Conservation (phyloP, 805 yeast genomes). For the Aciculoconidium aculeatum region DNA sequence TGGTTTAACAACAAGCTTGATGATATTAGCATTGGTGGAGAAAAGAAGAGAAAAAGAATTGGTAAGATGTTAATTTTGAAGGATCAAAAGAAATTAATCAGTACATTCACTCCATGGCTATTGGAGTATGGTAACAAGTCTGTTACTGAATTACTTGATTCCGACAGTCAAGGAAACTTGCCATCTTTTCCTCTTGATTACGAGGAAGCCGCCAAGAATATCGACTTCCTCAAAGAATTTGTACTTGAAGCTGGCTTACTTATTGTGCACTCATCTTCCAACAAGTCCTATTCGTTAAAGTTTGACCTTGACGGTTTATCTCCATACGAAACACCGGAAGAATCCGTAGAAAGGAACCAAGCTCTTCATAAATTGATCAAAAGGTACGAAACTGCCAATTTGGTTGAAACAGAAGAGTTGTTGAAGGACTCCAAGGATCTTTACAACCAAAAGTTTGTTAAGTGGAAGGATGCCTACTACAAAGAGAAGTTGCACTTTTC, state of each 20-base stretch:
- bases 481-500: slow-evolving; percentile 71
- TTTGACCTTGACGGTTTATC: slow-evolving; percentile 71
- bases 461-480: slow-evolving; percentile 87
- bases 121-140: slow-evolving; percentile 26
- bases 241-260: slow-evolving; percentile 64
- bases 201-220: slow-evolving; percentile 41
- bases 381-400: slow-evolving; percentile 57
- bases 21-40: slow-evolving; percentile 68
- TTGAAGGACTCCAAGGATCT: slow-evolving; percentile 47
- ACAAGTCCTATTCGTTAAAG: slow-evolving; percentile 51
- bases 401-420: slow-evolving; percentile 54
- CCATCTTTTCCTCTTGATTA: slow-evolving; percentile 36
- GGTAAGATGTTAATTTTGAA: slow-evolving; percentile 63
- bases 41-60: slow-evolving; percentile 55
- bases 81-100: slow-evolving; percentile 72
- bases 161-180: slow-evolving; percentile 24
- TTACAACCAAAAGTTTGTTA: slow-evolving; percentile 66
- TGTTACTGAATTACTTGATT: slow-evolving; percentile 28
- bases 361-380: slow-evolving; percentile 52
- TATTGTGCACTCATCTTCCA: slow-evolving; percentile 56
- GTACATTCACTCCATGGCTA: slow-evolving; percentile 48
- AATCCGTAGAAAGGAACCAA: slow-evolving; percentile 46
- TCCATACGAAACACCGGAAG: slow-evolving; percentile 63
- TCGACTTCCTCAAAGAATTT: slow-evolving; percentile 57
- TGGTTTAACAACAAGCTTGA: slow-evolving; percentile 89